Percentiles rank a stretch among this genome's conserved stretches.
These are phyloP conservation scores for Fusarium bulbicola DNA, from an alignment of 2,329 filamentous ascomycete genomes.

Conservation along the genomic window DNA sequence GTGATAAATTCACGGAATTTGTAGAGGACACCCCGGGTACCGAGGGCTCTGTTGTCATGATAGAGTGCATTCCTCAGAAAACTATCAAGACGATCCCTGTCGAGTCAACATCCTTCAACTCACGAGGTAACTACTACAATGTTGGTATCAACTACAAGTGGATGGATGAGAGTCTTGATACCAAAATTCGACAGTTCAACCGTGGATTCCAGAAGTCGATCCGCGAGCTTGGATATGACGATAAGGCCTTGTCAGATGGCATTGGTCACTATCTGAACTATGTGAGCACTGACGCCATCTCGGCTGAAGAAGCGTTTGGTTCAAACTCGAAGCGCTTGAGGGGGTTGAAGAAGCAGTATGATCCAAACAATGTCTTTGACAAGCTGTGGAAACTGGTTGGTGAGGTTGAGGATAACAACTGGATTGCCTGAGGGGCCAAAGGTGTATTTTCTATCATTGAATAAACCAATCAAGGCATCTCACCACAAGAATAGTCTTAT, in stretches of 20 bases:
- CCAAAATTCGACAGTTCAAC: conserved; percentile 34
- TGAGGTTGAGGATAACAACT: conserved; percentile 30
- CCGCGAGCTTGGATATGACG: conserved; percentile 36
- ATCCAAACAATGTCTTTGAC: conserved; percentile 35
- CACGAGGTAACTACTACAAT: conserved; percentile 38
- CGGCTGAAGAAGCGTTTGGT: conserved; percentile 34
- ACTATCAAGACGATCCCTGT: conserved; percentile 23
- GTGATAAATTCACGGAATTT: conserved; percentile 27
- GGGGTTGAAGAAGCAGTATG: conserved; percentile 32
- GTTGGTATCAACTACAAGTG: conserved; percentile 32
- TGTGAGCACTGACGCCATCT: conserved; percentile 16
- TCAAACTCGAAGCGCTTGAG: conserved; percentile 26
- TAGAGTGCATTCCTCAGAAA: conserved; percentile 33
- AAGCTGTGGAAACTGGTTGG: conserved; percentile 36
- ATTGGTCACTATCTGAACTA: conserved; percentile 37
- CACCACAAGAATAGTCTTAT: background rate
- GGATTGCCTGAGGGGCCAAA: conserved; percentile 12
- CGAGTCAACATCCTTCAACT: conserved; percentile 38
- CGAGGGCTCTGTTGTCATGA: conserved; percentile 25
- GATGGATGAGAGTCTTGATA: conserved; percentile 23
- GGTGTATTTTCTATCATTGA: background rate
- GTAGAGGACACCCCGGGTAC: conserved; percentile 16
- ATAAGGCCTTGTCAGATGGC: conserved; percentile 21
- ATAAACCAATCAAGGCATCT: background rate
- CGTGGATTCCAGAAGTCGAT: conserved; percentile 28